Base-by-base conservation (phyloP, 192 early-diverging fungal species). In the Coemansia umbellata region DNA sequence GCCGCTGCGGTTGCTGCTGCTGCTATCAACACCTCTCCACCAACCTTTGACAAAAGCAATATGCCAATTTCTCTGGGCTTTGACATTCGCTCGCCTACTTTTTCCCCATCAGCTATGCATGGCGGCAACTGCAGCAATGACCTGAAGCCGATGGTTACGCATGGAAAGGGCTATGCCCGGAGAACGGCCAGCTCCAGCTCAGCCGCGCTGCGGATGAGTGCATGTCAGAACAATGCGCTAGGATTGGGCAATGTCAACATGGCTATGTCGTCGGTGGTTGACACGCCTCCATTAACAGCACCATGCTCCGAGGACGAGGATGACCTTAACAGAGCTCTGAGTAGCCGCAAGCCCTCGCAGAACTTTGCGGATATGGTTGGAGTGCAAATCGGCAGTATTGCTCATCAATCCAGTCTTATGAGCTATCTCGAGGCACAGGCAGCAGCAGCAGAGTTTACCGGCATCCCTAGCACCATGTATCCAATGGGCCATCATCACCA, bases 291-390 rank as follows among this genome's bases (percentile, higher is more conserved):
- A 32, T 45, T 75, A 26, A 72, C 69, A 6, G 69, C 69, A 13
- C 62, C 39, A 44, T 64, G 61, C 58, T 61, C 65, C 0, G 72
- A 75, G 44, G 72, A 75, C 48, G 71, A 67, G 31, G 71, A 74
- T 1, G 71, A 66, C 17, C 43, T 26, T 5, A 45, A 27, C 43
- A 51, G 69, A 10, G 58, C 47, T 8, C 8, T 45, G 43, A 33
- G 22, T 17, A 10, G 27, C 44, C 53, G 53, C 48, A 60, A 60
- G 42, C 4, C 44, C 26, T 52, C 56, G n/a, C 66, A 64, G n/a
- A 59, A 45, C 42, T 55, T 63, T 47, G 40, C 57, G 11, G 42
- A 31, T 0, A 26, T 55, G 27, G 17, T 47, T 3, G 13, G 40
- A 5, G 37, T 63, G 37, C 47, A 58, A 9, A 45, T 58, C 15